phyloP scores from a whole-genome alignment of 2,329 filamentous ascomycete species.

The Talaromyces albobiverticillius region DNA sequence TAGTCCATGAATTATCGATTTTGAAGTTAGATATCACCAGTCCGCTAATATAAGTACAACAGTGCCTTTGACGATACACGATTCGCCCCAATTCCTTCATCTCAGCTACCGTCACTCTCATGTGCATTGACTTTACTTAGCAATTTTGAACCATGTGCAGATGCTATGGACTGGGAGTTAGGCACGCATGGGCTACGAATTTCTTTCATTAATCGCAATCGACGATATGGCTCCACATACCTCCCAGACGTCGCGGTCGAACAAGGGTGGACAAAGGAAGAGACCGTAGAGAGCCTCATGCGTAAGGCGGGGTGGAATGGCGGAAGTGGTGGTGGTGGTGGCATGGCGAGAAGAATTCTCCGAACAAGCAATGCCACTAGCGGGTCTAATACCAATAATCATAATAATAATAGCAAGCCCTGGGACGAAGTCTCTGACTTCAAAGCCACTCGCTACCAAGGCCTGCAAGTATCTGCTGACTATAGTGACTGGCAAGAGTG shows the following conservation, averaged over 20 bases:
- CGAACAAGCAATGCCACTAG: slow-evolving; percentile 30
- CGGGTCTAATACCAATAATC: slow-evolving; percentile 13
- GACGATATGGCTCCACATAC: slow-evolving; percentile 81
- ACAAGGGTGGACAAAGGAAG: slow-evolving; percentile 93
- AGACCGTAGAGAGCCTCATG: slow-evolving; percentile 86
- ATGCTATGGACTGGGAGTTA: slow-evolving; percentile 79
- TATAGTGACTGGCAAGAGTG: slow-evolving; percentile 77
- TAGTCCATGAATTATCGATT: not conserved
- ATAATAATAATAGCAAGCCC: slow-evolving; percentile 28
- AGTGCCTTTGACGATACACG: slow-evolving; percentile 64
- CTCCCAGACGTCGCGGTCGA: slow-evolving; percentile 87
- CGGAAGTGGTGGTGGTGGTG: slow-evolving; percentile 33
- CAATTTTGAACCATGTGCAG: slow-evolving; percentile 72
- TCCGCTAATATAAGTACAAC: slow-evolving; percentile 11
- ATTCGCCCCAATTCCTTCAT: slow-evolving; percentile 55
- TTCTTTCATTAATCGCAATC: slow-evolving; percentile 70
- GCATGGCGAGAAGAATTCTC: slow-evolving; percentile 35
- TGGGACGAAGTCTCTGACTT: slow-evolving; percentile 76
- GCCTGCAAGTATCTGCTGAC: slow-evolving; percentile 68
- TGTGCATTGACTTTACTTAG: slow-evolving; percentile 77
- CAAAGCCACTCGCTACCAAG: slow-evolving; percentile 80
- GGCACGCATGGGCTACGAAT: slow-evolving; percentile 86
- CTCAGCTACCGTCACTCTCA: slow-evolving; percentile 47
- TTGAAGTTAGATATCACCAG: not conserved
- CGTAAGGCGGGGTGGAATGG: slow-evolving; percentile 91